Evolutionary conservation across 345 rosid species (phyloP).

Genomic region (Draba incana): DNA sequence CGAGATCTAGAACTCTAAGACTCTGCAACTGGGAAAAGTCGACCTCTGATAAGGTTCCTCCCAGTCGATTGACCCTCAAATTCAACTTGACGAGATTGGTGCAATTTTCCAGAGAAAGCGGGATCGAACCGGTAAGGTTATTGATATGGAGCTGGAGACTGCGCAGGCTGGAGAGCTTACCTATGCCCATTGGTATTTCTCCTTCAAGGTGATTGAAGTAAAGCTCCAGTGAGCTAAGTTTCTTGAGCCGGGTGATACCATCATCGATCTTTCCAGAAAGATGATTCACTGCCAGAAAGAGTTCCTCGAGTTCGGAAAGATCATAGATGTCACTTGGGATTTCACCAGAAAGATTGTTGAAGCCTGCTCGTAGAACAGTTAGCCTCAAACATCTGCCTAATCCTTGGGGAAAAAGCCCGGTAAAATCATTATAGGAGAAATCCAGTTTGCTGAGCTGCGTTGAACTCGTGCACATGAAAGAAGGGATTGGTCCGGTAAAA

Average conservation of each 20-base stretch:
- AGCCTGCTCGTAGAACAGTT: conserved; percentile 60
- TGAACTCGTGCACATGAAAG: conserved; percentile 56
- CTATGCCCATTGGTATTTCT: conserved; percentile 57
- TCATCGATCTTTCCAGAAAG: conserved; percentile 58
- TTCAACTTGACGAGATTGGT: conserved; percentile 55
- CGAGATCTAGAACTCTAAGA: conserved; percentile 72
- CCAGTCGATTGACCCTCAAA: conserved; percentile 60
- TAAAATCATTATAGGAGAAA: conserved; percentile 64
- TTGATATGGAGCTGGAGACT: conserved; percentile 64
- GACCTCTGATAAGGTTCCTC: conserved; percentile 57
- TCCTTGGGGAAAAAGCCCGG: conserved; percentile 52
- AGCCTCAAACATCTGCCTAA: conserved; percentile 61
- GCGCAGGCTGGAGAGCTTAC: conserved; percentile 56
- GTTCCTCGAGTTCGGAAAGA: conserved; percentile 47
- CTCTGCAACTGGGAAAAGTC: conserved; percentile 59
- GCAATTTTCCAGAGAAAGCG: conserved; percentile 62
- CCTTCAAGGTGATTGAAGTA: conserved; percentile 64
- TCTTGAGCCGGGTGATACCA: conserved; percentile 45
- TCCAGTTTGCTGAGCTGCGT: conserved; percentile 49
- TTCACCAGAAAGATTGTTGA: conserved; percentile 64
- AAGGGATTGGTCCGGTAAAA: conserved; percentile 63
- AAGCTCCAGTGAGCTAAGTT: conserved; percentile 62
- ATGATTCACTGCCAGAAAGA: conserved; percentile 61
- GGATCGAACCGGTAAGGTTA: conserved; percentile 59
- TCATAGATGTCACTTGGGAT: conserved; percentile 61